Base-by-base conservation (phyloP, 2,329 filamentous ascomycete genomes). In the Aspergillus costaricaensis region DNA sequence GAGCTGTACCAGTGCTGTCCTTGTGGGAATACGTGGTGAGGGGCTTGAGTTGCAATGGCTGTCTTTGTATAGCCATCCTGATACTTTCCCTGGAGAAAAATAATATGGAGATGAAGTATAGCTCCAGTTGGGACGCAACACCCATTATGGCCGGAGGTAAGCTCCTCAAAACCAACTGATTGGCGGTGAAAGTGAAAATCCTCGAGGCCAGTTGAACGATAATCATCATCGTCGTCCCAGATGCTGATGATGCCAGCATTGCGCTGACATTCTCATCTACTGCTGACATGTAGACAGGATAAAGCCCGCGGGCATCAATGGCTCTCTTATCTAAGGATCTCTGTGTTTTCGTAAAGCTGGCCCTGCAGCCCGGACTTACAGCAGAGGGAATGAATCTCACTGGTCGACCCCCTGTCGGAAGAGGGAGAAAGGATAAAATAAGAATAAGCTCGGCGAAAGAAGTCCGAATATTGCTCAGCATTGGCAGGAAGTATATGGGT, bases 81-180 rank as follows among this genome's bases (percentile, higher is more conserved):
- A 98, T 80, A 70, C 90, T 94, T 77, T 99, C 95, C 41, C 95
- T 86, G 0, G 95, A 90, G 71, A 99, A 98, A 76, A 96, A 97
- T 0, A 99, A 83, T n/a, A 96, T 88, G 0, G 92, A 92, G 48
- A 96, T 89, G 61, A 94, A 93, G 75, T 93, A 97, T 0, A 98
- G 87, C 70, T 99, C 95, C 3, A 99, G 84, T 75, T 97, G 95
- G 0, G 93, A 89, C 2, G 93, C 90, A 5, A 96, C 83, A 5
- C 94, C 95, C 1, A 99, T 85, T 0, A 96, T 83, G 60, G 89
- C 85, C 0, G 95, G 93, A 1, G 92, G 96, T 48, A 98, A 81
- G 73, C 91, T 94, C 38, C 94, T 91, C 7, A 99, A 84, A 30
- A 99, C 85, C 39, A 96, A 76, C 76, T 99, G 94, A 78, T 98